Percentiles rank a stretch among this genome's conserved stretches.
These are phyloP conservation scores for Apiotrichum brassicae DNA, from an alignment of 1,284 basidiomycete species.

Conservation along the genomic window DNA sequence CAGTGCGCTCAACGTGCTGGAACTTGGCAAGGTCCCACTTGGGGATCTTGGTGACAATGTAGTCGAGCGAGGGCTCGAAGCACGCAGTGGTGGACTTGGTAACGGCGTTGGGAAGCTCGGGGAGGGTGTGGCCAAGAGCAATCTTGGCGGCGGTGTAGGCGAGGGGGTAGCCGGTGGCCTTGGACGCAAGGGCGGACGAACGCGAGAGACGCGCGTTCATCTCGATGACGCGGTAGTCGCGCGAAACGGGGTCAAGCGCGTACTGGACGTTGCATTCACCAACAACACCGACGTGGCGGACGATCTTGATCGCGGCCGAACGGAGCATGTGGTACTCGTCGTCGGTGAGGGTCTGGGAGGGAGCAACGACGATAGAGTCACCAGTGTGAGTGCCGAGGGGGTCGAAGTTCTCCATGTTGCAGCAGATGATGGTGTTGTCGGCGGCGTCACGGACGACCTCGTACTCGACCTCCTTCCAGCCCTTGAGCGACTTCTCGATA, in stretches of 20 bases:
- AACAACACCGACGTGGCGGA: constrained; percentile 94
- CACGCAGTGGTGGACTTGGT: constrained; percentile 99
- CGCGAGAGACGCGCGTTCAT: constrained; percentile 78
- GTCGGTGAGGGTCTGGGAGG: constrained; percentile 94
- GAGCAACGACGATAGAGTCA: constrained; percentile 99
- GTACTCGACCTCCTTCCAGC: constrained; percentile 99
- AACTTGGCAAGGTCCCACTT: constrained; percentile 99
- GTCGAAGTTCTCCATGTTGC: constrained; percentile 99
- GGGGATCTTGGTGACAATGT: constrained; percentile 99
- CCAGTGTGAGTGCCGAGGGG: constrained; percentile 99
- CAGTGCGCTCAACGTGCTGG: constrained; percentile 86
- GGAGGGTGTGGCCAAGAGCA: constrained; percentile 95
- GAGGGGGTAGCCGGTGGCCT: constrained; percentile 97
- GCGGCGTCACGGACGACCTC: constrained; percentile 97
- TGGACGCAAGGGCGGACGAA: constrained; percentile 88
- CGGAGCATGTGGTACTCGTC: constrained; percentile 99
- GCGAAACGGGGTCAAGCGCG: constrained; percentile 84
- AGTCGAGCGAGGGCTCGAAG: constrained; percentile 99
- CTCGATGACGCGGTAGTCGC: constrained; percentile 97
- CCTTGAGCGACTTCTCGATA: constrained; percentile 97
- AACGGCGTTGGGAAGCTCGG: constrained; percentile 96
- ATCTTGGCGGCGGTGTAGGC: constrained; percentile 99
- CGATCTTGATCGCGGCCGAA: constrained; percentile 93
- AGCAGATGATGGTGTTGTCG: constrained; percentile 92
- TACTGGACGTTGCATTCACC: constrained; percentile 95